Conservation (phyloP, 108 stramenopile genomes). For the Nitzschia sp. region DNA sequence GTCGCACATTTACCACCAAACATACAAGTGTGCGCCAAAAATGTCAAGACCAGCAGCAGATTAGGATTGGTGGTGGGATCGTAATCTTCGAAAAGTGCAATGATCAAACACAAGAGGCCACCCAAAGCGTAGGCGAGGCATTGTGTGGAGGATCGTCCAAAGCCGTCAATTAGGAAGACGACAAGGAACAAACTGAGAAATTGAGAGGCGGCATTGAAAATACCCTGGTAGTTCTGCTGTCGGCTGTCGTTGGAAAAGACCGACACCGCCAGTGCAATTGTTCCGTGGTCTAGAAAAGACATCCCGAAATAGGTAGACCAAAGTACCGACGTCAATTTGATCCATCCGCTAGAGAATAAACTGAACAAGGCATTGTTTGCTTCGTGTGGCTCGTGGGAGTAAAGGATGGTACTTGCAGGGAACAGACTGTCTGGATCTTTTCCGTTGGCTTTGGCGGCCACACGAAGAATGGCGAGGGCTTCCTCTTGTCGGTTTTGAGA, state of each 20-base stretch:
- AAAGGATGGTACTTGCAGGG: constrained; percentile 13
- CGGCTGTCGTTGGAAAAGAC: constrained; percentile 14
- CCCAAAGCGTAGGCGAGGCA: constrained; percentile 12
- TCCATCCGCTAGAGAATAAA: constrained; percentile 26
- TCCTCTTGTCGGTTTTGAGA: constrained; percentile 34
- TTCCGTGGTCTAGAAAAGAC: constrained; percentile 30
- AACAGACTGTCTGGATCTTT: constrained; percentile 17
- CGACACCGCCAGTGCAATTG: constrained; percentile 5
- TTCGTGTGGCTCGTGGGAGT: constrained; percentile 13
- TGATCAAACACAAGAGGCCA: constrained; percentile 4
- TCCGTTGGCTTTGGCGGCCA: constrained; percentile 24
- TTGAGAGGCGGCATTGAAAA: constrained; percentile 16
- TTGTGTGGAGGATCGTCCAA: constrained; percentile 18
- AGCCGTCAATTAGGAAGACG: constrained; percentile 10
- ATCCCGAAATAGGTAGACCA: constrained; percentile 20
- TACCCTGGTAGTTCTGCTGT: constrained; percentile 16
- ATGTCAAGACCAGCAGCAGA: constrained; percentile 33
- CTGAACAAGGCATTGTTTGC: not conserved
- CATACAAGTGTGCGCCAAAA: constrained; percentile 45
- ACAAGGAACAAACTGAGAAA: constrained; percentile 10
- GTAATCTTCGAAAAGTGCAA: constrained; percentile 4
- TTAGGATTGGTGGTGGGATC: constrained; percentile 5
- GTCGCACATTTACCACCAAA: constrained; percentile 43
- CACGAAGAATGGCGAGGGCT: constrained; percentile 29
- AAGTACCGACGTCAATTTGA: constrained; percentile 14